phyloP scores from a whole-genome alignment of 2,329 filamentous ascomycete species.

The Raffaelea albimanens region DNA sequence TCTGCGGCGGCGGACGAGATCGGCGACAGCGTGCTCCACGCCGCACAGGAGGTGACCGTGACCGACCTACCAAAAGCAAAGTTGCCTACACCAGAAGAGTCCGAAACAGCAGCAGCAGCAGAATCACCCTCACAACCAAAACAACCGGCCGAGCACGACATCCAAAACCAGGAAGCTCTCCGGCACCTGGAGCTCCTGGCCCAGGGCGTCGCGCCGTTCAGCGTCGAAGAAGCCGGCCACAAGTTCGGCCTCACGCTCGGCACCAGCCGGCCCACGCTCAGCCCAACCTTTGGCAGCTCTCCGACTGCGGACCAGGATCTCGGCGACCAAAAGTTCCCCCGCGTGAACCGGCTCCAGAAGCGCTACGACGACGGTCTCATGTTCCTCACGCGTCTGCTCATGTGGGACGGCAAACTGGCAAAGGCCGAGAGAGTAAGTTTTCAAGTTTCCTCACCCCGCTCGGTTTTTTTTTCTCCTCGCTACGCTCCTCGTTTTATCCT shows the following conservation, averaged over 20 bases:
- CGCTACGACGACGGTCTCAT: constrained; percentile 78
- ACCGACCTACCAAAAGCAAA: no score
- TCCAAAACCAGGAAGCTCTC: constrained; percentile 33
- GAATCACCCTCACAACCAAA: constrained; percentile 20
- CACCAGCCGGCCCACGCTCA: background rate
- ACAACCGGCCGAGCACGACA: no score
- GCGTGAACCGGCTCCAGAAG: constrained; percentile 56
- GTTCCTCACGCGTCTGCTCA: constrained; percentile 84
- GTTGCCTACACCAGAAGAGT: background rate
- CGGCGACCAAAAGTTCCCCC: constrained; percentile 33
- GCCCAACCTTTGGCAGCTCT: no score
- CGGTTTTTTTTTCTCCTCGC: background rate
- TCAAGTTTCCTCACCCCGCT: background rate
- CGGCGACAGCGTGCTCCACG: no score
- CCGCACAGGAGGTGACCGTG: no score
- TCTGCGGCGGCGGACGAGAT: no score
- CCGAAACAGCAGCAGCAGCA: background rate
- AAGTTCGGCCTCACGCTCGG: constrained; percentile 64
- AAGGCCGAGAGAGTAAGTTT: constrained; percentile 72
- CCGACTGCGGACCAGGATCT: background rate
- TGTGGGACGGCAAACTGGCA: constrained; percentile 84
- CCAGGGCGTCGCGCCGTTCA: constrained; percentile 22
- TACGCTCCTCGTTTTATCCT: constrained; percentile 4
- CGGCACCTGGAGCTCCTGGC: constrained; percentile 23
- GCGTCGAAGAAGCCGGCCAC: constrained; percentile 40